Evolutionary conservation across 192 early-diverging fungal genomes (phyloP).

Genomic region (Physocladia obscura): DNA sequence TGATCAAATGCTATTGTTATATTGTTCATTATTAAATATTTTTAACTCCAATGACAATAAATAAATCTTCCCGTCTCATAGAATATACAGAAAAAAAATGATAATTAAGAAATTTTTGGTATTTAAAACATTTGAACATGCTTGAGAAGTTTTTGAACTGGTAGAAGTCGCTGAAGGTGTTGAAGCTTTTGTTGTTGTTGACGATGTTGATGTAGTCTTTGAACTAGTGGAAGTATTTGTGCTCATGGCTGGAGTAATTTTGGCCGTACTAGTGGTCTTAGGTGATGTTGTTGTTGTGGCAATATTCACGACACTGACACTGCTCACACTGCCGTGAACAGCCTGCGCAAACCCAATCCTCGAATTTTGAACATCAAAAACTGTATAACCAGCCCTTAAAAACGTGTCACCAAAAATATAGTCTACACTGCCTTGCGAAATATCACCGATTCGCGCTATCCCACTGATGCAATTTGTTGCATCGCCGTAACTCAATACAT

Average conservation of each 20-base stretch:
- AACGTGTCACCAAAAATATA: constrained; percentile 42
- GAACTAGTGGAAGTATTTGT: not conserved
- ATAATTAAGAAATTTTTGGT: no score
- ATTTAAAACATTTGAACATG: no score
- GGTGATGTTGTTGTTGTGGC: not conserved
- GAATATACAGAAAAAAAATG: no score
- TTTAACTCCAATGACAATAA: no score
- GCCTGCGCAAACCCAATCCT: constrained; percentile 32
- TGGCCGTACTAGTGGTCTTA: not conserved
- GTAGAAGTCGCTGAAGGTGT: not conserved
- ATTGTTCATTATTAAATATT: no score
- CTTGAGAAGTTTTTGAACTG: no score
- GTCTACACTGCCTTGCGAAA: not conserved
- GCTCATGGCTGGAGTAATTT: not conserved
- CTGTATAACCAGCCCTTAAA: constrained; percentile 34
- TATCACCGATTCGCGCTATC: not conserved
- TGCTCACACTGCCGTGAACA: constrained; percentile 17
- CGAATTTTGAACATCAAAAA: constrained; percentile 38
- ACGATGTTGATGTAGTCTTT: not conserved
- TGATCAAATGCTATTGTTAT: no score
- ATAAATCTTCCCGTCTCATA: no score
- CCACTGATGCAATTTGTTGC: constrained; percentile 28
- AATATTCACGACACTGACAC: no score
- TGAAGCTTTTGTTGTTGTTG: not conserved
- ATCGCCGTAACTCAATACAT: constrained; percentile 6